These are phyloP conservation scores for Nitzschia sp. DNA, from an alignment of 108 stramenopile genomes.

Conservation along the genomic window DNA sequence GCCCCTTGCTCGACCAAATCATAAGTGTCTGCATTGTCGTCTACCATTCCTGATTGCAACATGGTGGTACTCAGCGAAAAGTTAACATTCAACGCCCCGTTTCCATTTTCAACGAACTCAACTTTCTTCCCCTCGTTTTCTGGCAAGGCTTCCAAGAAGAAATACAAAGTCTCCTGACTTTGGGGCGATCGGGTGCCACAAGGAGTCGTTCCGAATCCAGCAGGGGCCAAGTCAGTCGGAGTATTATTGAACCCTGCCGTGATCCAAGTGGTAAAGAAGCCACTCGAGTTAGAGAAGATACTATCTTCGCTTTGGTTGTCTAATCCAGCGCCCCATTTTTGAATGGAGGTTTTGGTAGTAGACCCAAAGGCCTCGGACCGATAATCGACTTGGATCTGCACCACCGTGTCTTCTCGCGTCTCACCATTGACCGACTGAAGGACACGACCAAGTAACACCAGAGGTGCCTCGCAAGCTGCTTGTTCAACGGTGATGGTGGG, in stretches of 20 bases:
- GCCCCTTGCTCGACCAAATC: background rate
- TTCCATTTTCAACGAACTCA: background rate
- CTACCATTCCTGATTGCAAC: constrained; percentile 15
- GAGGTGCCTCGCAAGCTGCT: constrained; percentile 20
- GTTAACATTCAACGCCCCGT: constrained; percentile 4
- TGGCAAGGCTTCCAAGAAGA: constrained; percentile 14
- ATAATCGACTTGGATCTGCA: constrained; percentile 19
- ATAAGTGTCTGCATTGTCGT: background rate
- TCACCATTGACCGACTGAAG: constrained; percentile 15
- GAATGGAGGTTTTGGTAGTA: background rate
- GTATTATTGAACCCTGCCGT: constrained; percentile 15
- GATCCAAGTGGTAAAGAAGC: constrained; percentile 22
- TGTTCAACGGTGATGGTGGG: constrained; percentile 22
- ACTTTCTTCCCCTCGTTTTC: constrained; percentile 7
- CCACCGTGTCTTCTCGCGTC: constrained; percentile 9
- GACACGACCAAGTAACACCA: constrained; percentile 19
- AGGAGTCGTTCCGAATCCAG: constrained; percentile 9
- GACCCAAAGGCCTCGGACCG: constrained; percentile 16
- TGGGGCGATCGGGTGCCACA: constrained; percentile 22
- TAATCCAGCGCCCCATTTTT: constrained; percentile 29
- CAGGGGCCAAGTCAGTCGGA: constrained; percentile 3
- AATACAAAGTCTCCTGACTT: background rate
- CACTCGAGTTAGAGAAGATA: constrained; percentile 16
- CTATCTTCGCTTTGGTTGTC: constrained; percentile 9
- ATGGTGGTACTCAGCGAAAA: constrained; percentile 7